Base-by-base conservation (phyloP, 2,329 filamentous ascomycete species). In the Botryotinia narcissicola region DNA sequence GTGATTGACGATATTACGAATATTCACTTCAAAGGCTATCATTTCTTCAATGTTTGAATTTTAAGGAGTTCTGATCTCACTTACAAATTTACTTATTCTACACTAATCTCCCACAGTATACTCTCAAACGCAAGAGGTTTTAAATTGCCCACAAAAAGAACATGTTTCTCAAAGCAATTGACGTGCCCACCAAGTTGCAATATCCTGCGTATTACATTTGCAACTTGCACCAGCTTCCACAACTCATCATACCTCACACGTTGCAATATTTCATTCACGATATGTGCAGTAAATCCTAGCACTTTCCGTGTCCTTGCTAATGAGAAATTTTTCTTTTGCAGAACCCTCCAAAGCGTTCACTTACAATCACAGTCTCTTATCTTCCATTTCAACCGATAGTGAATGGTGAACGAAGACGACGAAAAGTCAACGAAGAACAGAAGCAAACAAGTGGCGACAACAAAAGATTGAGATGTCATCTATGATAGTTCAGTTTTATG, bases 231-330 rank as follows among this genome's bases (percentile, higher is more conserved):
- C 54, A 59, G 54, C 29, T 59, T 59, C 1, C 29, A 59, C 6
- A 29, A n/a, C n/a, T 57, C 7, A 57, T 18, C 29, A 59, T 10
- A 10, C 4, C 1, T 22, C 18, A 59, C 1, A 4, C 3, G 4
- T 35, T 12, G 4, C 20, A 18, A 59, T 6, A 0, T 22, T 59
- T 22, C 1, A 3, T 59, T 35, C 2, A 1, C 0, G 4, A 22
- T 59, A 22, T 59, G 1, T 20, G 6, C 8, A 35, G 57, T 20
- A 22, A 12, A 29, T 35, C 18, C 9, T 3, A 32, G 4, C 18
- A 59, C 9, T 35, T 59, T 22, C 3, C 18, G 12, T 6, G 16
- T 22, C 16, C 22, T 54, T 57, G 51, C n/a, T 9, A 29, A 29
- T 18, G n/a, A 29, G n/a, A 29, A 29, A 16, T 8, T 29, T 18